These are phyloP conservation scores for Aquanectria penicillioides DNA, from an alignment of 2,329 filamentous ascomycete species.

Conservation along the genomic window DNA sequence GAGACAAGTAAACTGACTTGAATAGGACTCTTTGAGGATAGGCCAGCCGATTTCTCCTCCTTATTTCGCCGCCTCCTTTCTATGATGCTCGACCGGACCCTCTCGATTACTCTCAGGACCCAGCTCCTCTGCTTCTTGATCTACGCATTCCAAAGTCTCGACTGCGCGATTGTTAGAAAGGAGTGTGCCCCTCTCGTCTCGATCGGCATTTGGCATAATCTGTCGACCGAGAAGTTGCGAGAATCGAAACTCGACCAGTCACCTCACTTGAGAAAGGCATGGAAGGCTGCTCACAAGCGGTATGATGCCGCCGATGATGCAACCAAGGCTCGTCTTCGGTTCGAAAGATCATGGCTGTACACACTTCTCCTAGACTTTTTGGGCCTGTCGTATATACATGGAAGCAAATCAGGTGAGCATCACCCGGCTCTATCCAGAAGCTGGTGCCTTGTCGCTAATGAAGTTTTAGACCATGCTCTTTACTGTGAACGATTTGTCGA, in stretches of 20 bases:
- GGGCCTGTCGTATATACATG: conserved; percentile 72
- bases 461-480: conserved; percentile 67
- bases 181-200: conserved; percentile 96
- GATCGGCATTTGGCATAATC: conserved; percentile 94
- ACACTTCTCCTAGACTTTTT: conserved; percentile 86
- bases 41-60: conserved; percentile 83
- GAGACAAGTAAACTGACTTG: conserved; percentile 24
- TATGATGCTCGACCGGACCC: conserved; percentile 78
- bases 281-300: conserved; percentile 86
- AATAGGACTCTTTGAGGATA: conserved; percentile 77
- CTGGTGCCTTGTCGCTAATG: conserved; percentile 25
- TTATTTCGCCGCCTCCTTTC: conserved; percentile 91
- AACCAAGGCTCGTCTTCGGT: conserved; percentile 81
- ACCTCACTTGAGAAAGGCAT: conserved; percentile 84
- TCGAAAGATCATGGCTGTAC: conserved; percentile 95
- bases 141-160: conserved; percentile 91
- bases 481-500: conserved; percentile 97
- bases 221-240: conserved; percentile 80
- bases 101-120: conserved; percentile 74
- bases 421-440: too few species aligned
- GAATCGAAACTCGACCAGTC: conserved; percentile 78
- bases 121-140: conserved; percentile 92
- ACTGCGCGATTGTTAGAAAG: conserved; percentile 88
- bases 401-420: conserved; percentile 56
- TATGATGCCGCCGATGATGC: conserved; percentile 87